A percentile compares a stretch with the other conserved stretches of the same genome.
These are phyloP conservation scores for Metschnikowia lunata DNA, from an alignment of 805 yeast species.

Conservation along the genomic window DNA sequence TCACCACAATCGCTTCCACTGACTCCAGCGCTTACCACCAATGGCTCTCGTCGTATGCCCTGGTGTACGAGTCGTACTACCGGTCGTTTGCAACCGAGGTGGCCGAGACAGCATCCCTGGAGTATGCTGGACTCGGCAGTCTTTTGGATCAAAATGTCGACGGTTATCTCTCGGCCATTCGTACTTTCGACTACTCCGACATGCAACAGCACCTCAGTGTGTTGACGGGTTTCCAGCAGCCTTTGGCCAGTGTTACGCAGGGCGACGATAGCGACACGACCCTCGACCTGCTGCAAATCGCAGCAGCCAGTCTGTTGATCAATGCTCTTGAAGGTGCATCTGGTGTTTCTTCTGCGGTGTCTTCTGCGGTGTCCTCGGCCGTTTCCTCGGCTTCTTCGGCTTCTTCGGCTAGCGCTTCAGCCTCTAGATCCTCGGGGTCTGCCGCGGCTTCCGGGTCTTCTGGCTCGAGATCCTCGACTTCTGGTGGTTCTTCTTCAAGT, in stretches of 20 bases:
- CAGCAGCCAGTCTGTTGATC: background rate
- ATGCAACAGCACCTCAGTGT: no score
- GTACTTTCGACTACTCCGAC: no score
- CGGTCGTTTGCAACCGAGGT: background rate
- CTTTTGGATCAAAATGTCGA: no score
- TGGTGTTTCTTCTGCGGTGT: background rate
- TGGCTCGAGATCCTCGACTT: background rate
- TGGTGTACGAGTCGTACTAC: conserved; percentile 1
- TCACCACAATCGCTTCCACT: conserved; percentile 1
- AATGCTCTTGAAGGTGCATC: background rate
- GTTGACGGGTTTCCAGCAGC: no score
- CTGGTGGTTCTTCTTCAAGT: background rate
- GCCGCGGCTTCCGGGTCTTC: background rate
- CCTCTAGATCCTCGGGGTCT: background rate
- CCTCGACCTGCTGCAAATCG: background rate
- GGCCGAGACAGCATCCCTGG: no score
- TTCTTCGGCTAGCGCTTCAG: background rate
- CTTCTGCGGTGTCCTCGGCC: background rate
- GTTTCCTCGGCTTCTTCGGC: background rate
- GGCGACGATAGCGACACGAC: background rate
- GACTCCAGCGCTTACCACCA: conserved; percentile 3
- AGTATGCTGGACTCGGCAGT: no score
- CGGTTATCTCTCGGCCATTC: no score
- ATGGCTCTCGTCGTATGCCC: conserved; percentile 4
- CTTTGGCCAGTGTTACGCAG: no score